Evolutionary conservation across 352 stramenopile genomes (phyloP), one percentile per base, ranked within the genome.

Genomic region (Thraustochytrium striatum): DNA sequence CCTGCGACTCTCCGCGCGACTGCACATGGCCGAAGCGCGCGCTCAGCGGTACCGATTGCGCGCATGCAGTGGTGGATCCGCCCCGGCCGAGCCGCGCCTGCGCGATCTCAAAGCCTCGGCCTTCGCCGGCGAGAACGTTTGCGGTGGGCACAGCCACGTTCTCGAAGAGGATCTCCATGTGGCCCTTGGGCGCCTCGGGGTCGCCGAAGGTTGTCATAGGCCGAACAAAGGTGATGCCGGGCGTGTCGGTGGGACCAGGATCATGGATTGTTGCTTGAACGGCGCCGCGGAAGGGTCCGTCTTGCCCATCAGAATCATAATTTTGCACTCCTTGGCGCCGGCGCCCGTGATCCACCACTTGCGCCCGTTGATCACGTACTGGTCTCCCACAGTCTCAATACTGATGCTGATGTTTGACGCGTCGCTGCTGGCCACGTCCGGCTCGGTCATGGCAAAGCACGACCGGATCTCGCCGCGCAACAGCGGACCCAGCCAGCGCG

Each of bases 1-100:
- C 73, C 79, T 62, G 50, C 85, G 61, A 69, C 52, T 78, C 82
- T 84, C 69, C 69, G 85, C 85, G 69, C 88, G 82, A 44, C 82
- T 75, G 3, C 79, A 86, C 79, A 91, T 89, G 38, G 93, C 85
- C 69, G 91, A 19, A 96, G 84, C 72, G 91, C 93, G 41, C 88
- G 87, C 84, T 96, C 90, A 33, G 90, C 89, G 57, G 89, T 89
- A 32, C 95, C 95, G 80, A 98, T 93, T 13, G 92, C 83, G 57
- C 94, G 91, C 95, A 98, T 98, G 87, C 94, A 98, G 86, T 99
- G 95, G 89, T 99, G 95, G 85, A 98, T 97, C 61, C 97, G 87
- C 53, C 91, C 91, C 91, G 91, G 30, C 91, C 91, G 8, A 96
- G 83, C 30, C 91, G 82, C 30, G 84, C 85, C 84, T 96, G 91